Conservation (phyloP, 163 green algal genomes). For the Smithsoniella earleae region DNA sequence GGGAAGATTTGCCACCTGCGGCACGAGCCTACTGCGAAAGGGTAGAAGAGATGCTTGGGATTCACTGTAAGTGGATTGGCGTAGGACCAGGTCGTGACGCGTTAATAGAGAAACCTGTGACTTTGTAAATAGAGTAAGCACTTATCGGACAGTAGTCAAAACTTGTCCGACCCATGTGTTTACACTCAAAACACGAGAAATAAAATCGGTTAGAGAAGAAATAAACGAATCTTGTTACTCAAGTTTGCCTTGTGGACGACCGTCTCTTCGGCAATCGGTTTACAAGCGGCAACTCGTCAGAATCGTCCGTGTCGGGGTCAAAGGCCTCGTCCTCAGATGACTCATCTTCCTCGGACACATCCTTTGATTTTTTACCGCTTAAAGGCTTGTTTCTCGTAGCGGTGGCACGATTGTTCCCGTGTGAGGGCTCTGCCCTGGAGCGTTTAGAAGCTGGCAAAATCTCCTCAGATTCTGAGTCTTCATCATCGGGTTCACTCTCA, state of each 20-base stretch:
- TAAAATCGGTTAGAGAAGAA: not conserved
- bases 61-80: constrained; percentile 89
- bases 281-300: not conserved
- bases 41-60: constrained; percentile 75
- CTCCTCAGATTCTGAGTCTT: too few species aligned
- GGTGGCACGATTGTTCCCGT: too few species aligned
- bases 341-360: too few species aligned
- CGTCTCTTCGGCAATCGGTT: not conserved
- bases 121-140: not conserved
- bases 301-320: not conserved
- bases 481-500: too few species aligned
- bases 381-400: too few species aligned
- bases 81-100: constrained; percentile 92
- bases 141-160: not conserved
- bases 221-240: too few species aligned
- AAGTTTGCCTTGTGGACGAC: not conserved
- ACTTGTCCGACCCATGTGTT: not conserved
- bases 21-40: constrained; percentile 62
- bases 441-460: too few species aligned
- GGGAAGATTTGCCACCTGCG: constrained; percentile 67
- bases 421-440: too few species aligned
- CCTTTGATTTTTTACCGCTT: too few species aligned
- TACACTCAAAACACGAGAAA: not conserved
- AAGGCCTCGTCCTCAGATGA: too few species aligned
- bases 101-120: constrained; percentile 68